Base-by-base conservation (phyloP, 768 basidiomycete species). In the Serendipita vermifera region DNA sequence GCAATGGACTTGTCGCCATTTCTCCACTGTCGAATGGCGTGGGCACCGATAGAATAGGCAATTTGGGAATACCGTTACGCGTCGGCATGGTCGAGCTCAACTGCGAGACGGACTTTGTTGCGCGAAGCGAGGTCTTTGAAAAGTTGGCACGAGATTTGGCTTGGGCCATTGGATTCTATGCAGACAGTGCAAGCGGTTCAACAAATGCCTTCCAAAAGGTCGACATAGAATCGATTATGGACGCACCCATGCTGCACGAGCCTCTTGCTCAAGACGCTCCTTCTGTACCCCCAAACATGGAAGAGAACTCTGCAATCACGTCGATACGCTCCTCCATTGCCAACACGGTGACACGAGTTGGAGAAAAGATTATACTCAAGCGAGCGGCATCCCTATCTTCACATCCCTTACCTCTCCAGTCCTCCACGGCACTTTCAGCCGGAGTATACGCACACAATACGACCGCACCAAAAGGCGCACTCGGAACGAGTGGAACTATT, bases 91-190 rank as follows among this genome's bases (percentile, higher is more conserved):
- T 97, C 57, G 93, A 98, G 68, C 73, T 96, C 59, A 89, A 88
- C 62, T 97, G 93, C 72, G 93, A 98, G 72, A 96, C 93, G 54
- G 93, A 98, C 71, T 98, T 96, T 66, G 93, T 98, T 27, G 88
- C 82, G 22, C 72, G 87, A 60, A 93, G 89, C 63, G 79, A 83
- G 57, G 72, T 90, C 11, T 98, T 98, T 63, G 75, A 79, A 14
- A 74, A 75, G 55, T 77, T 93, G 35, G 84, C 86, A 11, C 74
- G 76, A 36, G 82, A 88, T 62, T 83, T 96, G 61, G 85, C 89
- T 14, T 82, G 87, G 62, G 90, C 87, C 1, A 81, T 83, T 32
- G 89, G 89, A 4, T 86, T 81, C 64, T 72, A 87, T 38, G 68
- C 78, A 0, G 78, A 80, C 55, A 77, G 80, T 41, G 33, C 32